phyloP scores from a whole-genome alignment of 257 asterid genomes.

The Solanum etuberosum region DNA sequence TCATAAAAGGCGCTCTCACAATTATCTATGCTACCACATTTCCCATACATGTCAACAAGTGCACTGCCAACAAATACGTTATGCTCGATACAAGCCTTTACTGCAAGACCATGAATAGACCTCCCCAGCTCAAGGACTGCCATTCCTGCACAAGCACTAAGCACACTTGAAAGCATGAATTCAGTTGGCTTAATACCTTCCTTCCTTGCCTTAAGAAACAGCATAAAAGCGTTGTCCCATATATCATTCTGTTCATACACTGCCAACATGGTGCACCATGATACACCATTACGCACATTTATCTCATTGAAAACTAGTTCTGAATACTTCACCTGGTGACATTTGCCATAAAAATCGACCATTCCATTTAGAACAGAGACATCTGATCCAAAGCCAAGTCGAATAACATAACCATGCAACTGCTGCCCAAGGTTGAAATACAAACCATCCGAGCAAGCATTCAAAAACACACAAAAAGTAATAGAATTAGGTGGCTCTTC shows the following conservation, averaged over 20 bases:
- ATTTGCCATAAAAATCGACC: slow-evolving; percentile 78
- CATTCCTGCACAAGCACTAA: slow-evolving; percentile 77
- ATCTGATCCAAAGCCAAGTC: slow-evolving; percentile 44
- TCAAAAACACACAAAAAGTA: slow-evolving; percentile 68
- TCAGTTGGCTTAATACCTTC: slow-evolving; percentile 43
- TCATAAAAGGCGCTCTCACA: slow-evolving; percentile 45
- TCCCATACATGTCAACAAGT: slow-evolving; percentile 84
- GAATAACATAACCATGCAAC: slow-evolving; percentile 53
- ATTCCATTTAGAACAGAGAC: slow-evolving; percentile 59
- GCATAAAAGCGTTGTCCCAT: slow-evolving; percentile 53
- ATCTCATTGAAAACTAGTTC: slow-evolving; percentile 44
- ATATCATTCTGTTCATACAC: slow-evolving; percentile 62
- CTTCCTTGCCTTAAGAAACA: slow-evolving; percentile 41
- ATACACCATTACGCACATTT: slow-evolving; percentile 42
- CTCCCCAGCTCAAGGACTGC: slow-evolving; percentile 77
- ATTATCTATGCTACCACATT: slow-evolving; percentile 67
- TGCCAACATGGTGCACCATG: slow-evolving; percentile 86
- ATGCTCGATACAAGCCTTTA: slow-evolving; percentile 56
- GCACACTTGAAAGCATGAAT: slow-evolving; percentile 67
- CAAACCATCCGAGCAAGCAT: slow-evolving; percentile 60
- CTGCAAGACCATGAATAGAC: slow-evolving; percentile 59
- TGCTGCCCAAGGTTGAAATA: slow-evolving; percentile 48
- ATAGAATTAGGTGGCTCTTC: slow-evolving; percentile 56
- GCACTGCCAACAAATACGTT: slow-evolving; percentile 79
- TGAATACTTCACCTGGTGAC: slow-evolving; percentile 32